Conservation (phyloP, 176 grass and related monocot species). For the Bromus sterilis region DNA sequence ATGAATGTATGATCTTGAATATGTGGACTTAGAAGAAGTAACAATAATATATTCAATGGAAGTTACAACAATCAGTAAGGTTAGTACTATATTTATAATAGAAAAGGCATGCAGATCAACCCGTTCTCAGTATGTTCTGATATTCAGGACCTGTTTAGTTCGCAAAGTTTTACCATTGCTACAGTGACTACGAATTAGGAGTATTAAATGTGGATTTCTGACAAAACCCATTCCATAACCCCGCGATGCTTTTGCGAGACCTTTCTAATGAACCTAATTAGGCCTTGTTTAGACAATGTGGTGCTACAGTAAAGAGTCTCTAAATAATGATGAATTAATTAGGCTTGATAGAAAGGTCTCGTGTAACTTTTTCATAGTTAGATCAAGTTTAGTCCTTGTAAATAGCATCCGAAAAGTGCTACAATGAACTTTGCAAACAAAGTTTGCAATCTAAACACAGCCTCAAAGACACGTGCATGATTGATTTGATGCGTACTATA, state of each 20-base stretch:
- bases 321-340: too few relatives aligned
- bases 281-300: neutral
- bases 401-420: too few relatives aligned
- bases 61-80: slow-evolving; percentile 7
- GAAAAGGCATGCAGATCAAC: slow-evolving; percentile 11
- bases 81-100: slow-evolving; percentile 17
- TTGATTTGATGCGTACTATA: neutral
- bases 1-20: slow-evolving; percentile 2
- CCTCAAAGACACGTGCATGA: neutral
- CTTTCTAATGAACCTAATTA: neutral
- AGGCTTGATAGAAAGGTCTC: too few relatives aligned
- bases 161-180: neutral
- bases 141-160: neutral
- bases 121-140: neutral
- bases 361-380: too few relatives aligned
- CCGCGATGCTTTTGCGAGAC: neutral
- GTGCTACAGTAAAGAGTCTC: too few relatives aligned
- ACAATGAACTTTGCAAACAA: too few relatives aligned
- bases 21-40: neutral
- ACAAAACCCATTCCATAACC: neutral
- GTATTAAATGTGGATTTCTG: neutral
- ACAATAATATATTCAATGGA: neutral
- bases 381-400: too few relatives aligned
- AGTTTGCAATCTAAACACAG: too few relatives aligned
- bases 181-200: neutral